Evolutionary conservation across 148 eudicot species (phyloP).

Genomic region (Rhododendron vialii): DNA sequence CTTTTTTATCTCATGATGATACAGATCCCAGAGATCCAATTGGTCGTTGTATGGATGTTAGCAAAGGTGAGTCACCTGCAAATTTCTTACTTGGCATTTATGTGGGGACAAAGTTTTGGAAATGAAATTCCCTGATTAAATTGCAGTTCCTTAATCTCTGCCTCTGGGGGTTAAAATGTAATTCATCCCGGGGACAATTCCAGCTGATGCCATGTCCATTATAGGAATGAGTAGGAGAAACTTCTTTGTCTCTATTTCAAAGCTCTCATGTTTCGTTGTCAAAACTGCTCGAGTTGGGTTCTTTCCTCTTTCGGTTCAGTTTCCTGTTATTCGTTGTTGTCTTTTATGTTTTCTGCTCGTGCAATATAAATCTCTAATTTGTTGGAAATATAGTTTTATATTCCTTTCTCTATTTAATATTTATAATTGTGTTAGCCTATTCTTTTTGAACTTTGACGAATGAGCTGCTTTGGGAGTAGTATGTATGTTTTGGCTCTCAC

Average conservation of each 20-base stretch:
- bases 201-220: neutral
- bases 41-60: slow-evolving; percentile 71
- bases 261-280: neutral
- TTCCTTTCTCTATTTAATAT: neutral
- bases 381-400: neutral
- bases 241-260: neutral
- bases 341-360: neutral
- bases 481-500: neutral
- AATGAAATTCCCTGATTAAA: neutral
- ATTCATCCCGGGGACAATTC: neutral
- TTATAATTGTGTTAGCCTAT: neutral
- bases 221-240: neutral
- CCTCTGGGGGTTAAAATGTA: too few species aligned
- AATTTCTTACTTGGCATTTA: neutral
- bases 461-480: slow-evolving; percentile 2
- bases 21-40: slow-evolving; percentile 62
- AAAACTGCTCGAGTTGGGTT: neutral
- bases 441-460: neutral
- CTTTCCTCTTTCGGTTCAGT: neutral
- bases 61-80: slow-evolving; percentile 57
- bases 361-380: neutral
- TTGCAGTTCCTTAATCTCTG: neutral
- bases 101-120: neutral
- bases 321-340: neutral
- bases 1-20: slow-evolving; percentile 90